Conservation (phyloP, 108 stramenopile genomes). For the Cylindrotheca fusiformis region DNA sequence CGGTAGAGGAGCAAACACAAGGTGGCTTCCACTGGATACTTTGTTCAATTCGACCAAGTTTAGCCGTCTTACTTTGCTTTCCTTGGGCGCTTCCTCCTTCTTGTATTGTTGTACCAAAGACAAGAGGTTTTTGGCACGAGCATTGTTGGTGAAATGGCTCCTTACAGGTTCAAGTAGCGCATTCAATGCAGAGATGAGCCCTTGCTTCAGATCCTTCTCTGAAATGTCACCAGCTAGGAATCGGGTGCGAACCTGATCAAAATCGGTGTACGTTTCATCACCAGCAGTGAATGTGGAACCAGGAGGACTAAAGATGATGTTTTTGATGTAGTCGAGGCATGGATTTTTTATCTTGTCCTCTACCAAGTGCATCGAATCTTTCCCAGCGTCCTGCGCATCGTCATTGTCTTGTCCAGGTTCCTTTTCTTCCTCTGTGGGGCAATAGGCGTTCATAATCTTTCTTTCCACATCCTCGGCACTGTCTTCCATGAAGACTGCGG, state of each 20-base stretch:
- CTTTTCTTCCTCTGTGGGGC: slow-evolving; percentile 63
- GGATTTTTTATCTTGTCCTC: slow-evolving; percentile 91
- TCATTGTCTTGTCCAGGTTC: slow-evolving; percentile 6
- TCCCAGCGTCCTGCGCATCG: slow-evolving; percentile 64
- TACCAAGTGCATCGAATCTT: slow-evolving; percentile 81
- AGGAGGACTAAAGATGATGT: slow-evolving; percentile 92
- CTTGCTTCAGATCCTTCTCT: slow-evolving; percentile 70
- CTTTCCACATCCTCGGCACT: slow-evolving; percentile 87
- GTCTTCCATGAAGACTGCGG: slow-evolving; percentile 99
- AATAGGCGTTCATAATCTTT: slow-evolving; percentile 90
- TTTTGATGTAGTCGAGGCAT: slow-evolving; percentile 92
- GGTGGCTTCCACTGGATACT: slow-evolving; percentile 59
- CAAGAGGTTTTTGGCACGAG: slow-evolving; percentile 86
- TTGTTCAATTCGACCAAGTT: slow-evolving; percentile 61
- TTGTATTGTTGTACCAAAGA: slow-evolving; percentile 89
- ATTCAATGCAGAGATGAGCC: slow-evolving; percentile 88
- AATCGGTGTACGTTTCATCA: slow-evolving; percentile 68
- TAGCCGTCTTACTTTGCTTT: slow-evolving; percentile 52
- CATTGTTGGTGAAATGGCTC: slow-evolving; percentile 87
- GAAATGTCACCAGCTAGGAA: slow-evolving; percentile 80
- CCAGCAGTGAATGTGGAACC: slow-evolving; percentile 61
- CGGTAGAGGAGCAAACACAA: slow-evolving; percentile 86
- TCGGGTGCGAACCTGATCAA: slow-evolving; percentile 70
- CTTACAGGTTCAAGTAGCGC: slow-evolving; percentile 94
- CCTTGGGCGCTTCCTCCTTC: slow-evolving; percentile 43